phyloP scores from a whole-genome alignment of 768 basidiomycete genomes.

The Pulveroboletus sp. region DNA sequence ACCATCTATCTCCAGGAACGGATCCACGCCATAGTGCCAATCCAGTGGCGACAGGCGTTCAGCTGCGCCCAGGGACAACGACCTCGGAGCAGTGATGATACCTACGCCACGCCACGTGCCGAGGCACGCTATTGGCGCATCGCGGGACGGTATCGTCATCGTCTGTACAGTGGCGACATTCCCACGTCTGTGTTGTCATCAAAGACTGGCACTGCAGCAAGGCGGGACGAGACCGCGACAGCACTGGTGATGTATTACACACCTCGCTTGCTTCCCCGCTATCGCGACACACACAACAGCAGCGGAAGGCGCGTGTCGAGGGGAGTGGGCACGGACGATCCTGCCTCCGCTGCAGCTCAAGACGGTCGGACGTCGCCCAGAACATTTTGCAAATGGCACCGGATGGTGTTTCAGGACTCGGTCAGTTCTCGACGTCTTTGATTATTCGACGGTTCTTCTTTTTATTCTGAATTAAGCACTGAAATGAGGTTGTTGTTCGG shows the following conservation, averaged over 20 bases:
- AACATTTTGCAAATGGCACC: conserved; percentile 44
- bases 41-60: conserved; percentile 8
- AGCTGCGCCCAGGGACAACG: neutral
- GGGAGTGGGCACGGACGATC: conserved; percentile 10
- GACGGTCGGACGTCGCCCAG: conserved; percentile 31
- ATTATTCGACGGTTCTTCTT: neutral
- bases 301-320: neutral
- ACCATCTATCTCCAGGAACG: conserved; percentile 14
- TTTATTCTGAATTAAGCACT: no score
- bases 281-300: conserved; percentile 23
- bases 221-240: conserved; percentile 1
- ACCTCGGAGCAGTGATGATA: conserved; percentile 4
- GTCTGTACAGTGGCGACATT: conserved; percentile 22
- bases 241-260: conserved; percentile 31
- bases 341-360: neutral
- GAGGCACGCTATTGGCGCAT: conserved; percentile 31
- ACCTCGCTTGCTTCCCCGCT: conserved; percentile 37
- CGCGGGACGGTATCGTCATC: conserved; percentile 24
- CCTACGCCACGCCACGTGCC: conserved; percentile 20
- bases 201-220: conserved; percentile 1
- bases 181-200: neutral
- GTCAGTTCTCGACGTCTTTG: conserved; percentile 26
- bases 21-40: conserved; percentile 6
- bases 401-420: conserved; percentile 39
- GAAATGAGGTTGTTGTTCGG: neutral